A percentile compares a stretch with the other conserved stretches of the same genome.
Conservation (phyloP, 495 filamentous ascomycete species). For the Xylaria intraflava region DNA sequence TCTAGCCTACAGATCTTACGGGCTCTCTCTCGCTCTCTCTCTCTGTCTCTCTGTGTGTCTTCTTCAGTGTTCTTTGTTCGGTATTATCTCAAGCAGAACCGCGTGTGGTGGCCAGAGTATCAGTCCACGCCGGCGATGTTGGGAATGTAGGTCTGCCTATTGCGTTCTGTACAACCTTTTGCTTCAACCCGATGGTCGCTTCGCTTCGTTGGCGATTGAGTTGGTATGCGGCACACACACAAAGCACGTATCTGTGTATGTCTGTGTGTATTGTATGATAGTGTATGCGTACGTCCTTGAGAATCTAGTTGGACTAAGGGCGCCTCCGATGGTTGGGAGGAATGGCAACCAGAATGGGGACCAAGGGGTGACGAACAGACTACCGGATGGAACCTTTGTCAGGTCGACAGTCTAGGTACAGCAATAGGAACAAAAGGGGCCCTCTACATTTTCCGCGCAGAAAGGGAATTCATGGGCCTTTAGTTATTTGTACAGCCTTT, state of each 20-base stretch:
- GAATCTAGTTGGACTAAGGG: not conserved
- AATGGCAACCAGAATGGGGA: not conserved
- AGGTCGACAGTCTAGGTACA: slow-evolving; percentile 9
- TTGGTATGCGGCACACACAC: not conserved
- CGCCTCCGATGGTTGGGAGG: not conserved
- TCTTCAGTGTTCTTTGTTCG: slow-evolving; percentile 21
- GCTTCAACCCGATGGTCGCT: not conserved
- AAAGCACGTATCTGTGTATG: not conserved
- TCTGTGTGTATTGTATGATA: not conserved
- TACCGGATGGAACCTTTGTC: slow-evolving; percentile 22
- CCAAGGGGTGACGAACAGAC: slow-evolving; percentile 6
- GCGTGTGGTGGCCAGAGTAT: not conserved
- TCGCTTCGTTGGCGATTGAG: not conserved
- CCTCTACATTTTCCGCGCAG: slow-evolving; percentile 11
- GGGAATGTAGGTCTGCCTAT: not conserved
- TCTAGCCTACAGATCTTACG: slow-evolving; percentile 14
- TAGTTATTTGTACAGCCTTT: slow-evolving; percentile 28
- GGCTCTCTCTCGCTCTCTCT: slow-evolving; percentile 1
- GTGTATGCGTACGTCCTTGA: slow-evolving; percentile 1
- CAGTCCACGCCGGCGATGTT: not conserved
- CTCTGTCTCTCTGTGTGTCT: not conserved
- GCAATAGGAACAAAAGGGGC: slow-evolving; percentile 19
- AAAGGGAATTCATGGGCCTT: slow-evolving; percentile 19
- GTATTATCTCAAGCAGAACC: slow-evolving; percentile 8
- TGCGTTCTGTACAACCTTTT: not conserved